Conservation (phyloP, 2,329 filamentous ascomycete genomes). For the Dactylellina drechsleri region DNA sequence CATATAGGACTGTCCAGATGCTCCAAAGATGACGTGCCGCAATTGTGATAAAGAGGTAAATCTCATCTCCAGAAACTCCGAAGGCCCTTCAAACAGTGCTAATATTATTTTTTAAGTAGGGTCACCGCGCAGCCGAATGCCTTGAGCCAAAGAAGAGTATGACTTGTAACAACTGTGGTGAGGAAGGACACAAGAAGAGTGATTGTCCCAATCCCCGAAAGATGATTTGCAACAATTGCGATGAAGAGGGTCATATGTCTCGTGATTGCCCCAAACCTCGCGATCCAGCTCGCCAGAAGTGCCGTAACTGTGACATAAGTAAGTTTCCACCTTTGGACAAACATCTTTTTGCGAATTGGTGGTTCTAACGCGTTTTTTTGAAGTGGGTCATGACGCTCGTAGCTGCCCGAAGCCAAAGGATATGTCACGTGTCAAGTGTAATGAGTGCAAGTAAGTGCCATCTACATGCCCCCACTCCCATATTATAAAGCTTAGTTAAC, state of each 20-base stretch:
- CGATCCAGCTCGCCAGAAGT: slow-evolving; percentile 70
- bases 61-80: too few relatives aligned
- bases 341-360: background rate
- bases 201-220: slow-evolving; percentile 61
- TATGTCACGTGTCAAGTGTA: slow-evolving; percentile 38
- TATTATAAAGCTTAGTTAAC: too few relatives aligned
- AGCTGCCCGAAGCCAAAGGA: slow-evolving; percentile 60
- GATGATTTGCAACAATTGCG: slow-evolving; percentile 71
- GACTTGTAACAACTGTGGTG: slow-evolving; percentile 64
- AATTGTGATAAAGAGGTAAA: slow-evolving; percentile 43
- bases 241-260: slow-evolving; percentile 70
- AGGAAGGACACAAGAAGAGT: slow-evolving; percentile 58
- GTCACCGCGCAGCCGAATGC: slow-evolving; percentile 46
- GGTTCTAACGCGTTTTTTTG: background rate
- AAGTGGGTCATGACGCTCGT: slow-evolving; percentile 62
- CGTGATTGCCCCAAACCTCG: slow-evolving; percentile 69
- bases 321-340: slow-evolving; percentile 54
- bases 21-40: slow-evolving; percentile 44
- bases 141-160: slow-evolving; percentile 42
- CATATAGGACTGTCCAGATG: slow-evolving; percentile 39
- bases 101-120: background rate
- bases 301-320: slow-evolving; percentile 67
- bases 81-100: too few relatives aligned
- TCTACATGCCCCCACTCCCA: too few relatives aligned
- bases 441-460: slow-evolving; percentile 46